Conservation (phyloP, 2,329 filamentous ascomycete genomes). For the Harringtonia aguacate region DNA sequence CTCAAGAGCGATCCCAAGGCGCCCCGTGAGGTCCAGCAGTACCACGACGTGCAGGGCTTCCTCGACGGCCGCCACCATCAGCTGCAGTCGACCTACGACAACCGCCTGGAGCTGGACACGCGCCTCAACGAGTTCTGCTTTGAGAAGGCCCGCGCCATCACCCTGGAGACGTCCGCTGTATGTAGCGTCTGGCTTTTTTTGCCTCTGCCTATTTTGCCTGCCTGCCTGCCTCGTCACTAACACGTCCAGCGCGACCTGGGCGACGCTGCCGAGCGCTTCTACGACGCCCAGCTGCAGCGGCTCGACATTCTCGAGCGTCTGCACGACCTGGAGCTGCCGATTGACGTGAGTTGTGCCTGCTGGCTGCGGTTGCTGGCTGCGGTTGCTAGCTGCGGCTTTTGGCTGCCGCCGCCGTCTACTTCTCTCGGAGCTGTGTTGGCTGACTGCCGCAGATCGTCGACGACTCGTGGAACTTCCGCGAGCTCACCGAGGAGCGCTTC, state of each 20-base stretch:
- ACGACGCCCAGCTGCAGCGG: slow-evolving; percentile 33
- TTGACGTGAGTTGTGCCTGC: slow-evolving; percentile 39
- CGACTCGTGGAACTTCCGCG: slow-evolving; percentile 10
- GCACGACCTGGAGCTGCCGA: slow-evolving; percentile 30
- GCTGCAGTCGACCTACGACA: slow-evolving; percentile 12
- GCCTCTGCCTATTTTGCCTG: not conserved
- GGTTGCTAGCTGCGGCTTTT: no score
- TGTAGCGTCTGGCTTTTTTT: not conserved
- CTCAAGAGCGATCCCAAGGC: slow-evolving; percentile 42
- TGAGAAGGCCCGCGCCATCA: slow-evolving; percentile 4
- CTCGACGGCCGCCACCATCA: slow-evolving; percentile 34
- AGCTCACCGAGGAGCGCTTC: slow-evolving; percentile 11
- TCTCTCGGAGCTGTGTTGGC: no score
- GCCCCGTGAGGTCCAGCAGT: slow-evolving; percentile 43
- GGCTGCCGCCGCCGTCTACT: no score
- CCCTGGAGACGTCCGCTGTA: slow-evolving; percentile 9
- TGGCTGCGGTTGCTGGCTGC: no score
- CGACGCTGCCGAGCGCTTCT: slow-evolving; percentile 30
- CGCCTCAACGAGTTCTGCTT: slow-evolving; percentile 6
- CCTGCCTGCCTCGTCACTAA: slow-evolving; percentile 4
- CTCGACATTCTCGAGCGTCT: slow-evolving; percentile 34
- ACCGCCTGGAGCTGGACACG: slow-evolving; percentile 14
- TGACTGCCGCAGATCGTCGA: slow-evolving; percentile 10
- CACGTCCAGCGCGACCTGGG: slow-evolving; percentile 11
- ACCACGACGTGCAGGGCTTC: slow-evolving; percentile 36